Conservation (phyloP, 23 red algal genomes). For the Chondrus crispus region DNA sequence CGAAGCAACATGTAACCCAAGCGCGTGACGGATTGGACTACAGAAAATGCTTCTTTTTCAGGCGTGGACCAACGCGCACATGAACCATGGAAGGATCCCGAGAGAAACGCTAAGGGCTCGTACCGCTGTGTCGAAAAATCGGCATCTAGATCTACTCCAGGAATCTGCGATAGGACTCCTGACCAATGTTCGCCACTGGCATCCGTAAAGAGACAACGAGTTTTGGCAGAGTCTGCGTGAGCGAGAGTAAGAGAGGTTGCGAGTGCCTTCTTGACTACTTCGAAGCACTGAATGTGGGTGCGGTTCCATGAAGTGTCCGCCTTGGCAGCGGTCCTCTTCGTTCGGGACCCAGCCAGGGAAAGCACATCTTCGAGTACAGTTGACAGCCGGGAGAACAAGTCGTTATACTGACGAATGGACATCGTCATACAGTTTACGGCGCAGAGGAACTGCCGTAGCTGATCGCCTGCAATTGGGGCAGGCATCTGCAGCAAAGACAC, state of each 20-base stretch:
- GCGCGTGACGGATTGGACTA: neutral
- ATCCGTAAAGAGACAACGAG: neutral
- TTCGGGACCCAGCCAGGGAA: neutral
- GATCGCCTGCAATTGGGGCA: neutral
- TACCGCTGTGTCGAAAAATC: neutral
- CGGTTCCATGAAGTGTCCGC: neutral
- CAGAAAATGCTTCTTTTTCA: neutral
- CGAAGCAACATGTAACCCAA: neutral
- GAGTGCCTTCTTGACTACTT: neutral
- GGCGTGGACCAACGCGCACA: neutral
- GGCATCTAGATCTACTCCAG: neutral
- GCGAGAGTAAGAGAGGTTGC: neutral
- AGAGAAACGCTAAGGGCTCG: slow-evolving; percentile 16
- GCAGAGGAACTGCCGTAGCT: neutral
- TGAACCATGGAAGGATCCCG: neutral
- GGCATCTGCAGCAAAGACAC: neutral
- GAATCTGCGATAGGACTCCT: neutral
- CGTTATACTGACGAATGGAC: neutral
- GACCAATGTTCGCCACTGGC: neutral
- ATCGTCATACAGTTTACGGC: neutral
- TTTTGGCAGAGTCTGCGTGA: neutral
- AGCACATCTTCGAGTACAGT: neutral
- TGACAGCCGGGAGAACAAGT: neutral
- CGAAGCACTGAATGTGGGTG: neutral
- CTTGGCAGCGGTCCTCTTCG: neutral